Conservation (phyloP, 495 filamentous ascomycete species). For the Aspergillus saccharolyticus region DNA sequence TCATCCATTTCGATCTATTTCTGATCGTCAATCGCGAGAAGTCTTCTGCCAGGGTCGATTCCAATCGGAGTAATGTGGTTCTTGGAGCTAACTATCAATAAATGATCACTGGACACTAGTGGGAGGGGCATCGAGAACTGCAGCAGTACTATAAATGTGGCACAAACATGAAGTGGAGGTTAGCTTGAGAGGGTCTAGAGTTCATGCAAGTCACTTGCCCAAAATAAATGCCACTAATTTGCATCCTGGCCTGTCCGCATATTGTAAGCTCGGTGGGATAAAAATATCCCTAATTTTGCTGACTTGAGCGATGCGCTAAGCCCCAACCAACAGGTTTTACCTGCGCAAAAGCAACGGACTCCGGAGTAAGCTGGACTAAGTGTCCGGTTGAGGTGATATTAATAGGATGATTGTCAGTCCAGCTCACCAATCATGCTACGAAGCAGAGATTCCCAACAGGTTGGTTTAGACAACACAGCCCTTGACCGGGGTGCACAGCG, state of each 20-base stretch:
- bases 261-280: background rate
- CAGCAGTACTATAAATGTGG: background rate
- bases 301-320: background rate
- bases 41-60: background rate
- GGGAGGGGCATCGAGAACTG: background rate
- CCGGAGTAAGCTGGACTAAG: background rate
- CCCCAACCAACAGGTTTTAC: background rate
- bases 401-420: background rate
- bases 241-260: background rate
- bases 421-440: background rate
- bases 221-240: background rate
- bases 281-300: background rate
- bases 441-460: background rate
- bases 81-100: background rate
- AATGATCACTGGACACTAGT: background rate
- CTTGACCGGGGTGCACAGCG: background rate
- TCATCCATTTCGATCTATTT: background rate
- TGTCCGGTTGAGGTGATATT: conserved; percentile 3
- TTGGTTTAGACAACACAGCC: background rate
- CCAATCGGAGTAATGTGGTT: background rate
- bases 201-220: background rate
- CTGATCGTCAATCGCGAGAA: background rate
- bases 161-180: background rate
- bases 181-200: background rate
- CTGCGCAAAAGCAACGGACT: background rate